phyloP scores from a whole-genome alignment of 257 asterid genomes.

The Plectranthus barbatus region DNA sequence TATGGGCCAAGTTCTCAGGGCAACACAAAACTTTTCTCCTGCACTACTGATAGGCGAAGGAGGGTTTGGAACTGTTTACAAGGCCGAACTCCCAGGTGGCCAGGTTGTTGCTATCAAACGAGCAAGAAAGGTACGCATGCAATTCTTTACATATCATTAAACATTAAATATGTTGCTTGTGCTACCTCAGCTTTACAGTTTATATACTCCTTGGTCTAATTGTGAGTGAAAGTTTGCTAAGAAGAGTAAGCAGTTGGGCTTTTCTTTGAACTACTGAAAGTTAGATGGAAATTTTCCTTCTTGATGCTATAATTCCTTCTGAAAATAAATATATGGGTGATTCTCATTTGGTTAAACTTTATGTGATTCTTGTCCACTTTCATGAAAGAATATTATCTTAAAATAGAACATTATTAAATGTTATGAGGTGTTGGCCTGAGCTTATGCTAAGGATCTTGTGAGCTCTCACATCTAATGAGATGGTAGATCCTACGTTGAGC shows the following conservation, averaged over 20 bases:
- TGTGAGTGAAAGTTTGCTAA: neutral
- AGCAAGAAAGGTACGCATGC: slow-evolving; percentile 66
- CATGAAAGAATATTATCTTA: neutral
- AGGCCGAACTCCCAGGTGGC: slow-evolving; percentile 78
- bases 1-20: slow-evolving; percentile 59
- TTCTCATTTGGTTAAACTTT: neutral
- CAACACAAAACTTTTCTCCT: slow-evolving; percentile 69
- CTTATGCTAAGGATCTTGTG: neutral
- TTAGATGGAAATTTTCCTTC: neutral
- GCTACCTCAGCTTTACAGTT: neutral
- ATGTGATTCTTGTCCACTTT: neutral
- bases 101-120: slow-evolving; percentile 86
- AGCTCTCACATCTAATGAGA: neutral
- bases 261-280: neutral
- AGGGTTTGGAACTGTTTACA: slow-evolving; percentile 90
- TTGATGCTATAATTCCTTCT: neutral
- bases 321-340: neutral
- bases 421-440: neutral
- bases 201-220: neutral
- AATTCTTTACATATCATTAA: neutral
- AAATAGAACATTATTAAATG: neutral
- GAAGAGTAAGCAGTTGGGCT: neutral
- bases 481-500: no score
- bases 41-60: slow-evolving; percentile 77
- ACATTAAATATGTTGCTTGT: neutral